phyloP scores from a whole-genome alignment of 345 rosid genomes.

The Sonneratia caseolaris region DNA sequence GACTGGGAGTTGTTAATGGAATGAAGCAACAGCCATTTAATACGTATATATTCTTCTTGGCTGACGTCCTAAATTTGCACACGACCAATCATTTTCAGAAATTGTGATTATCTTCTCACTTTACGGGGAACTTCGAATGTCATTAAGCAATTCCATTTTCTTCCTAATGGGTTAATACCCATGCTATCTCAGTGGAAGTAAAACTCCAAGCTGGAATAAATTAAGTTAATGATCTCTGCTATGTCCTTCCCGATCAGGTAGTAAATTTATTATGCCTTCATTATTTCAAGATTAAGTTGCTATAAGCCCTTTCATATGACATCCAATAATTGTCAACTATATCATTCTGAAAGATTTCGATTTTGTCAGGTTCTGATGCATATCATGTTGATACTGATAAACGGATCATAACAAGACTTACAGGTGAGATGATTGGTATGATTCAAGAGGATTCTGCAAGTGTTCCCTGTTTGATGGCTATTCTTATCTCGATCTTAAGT shows the following conservation, averaged over 20 bases:
- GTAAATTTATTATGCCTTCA: neutral
- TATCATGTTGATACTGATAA: conserved; percentile 14
- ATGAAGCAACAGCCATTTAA: neutral
- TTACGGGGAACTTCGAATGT: neutral
- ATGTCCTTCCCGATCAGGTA: neutral
- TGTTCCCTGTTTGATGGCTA: conserved; percentile 12
- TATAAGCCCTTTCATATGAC: neutral
- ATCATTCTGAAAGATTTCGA: conserved; percentile 1
- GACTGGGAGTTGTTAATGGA: neutral
- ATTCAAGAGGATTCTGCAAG: conserved; percentile 14
- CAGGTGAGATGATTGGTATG: conserved; percentile 21
- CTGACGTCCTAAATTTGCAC: neutral
- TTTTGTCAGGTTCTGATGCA: conserved; percentile 27
- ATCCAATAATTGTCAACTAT: neutral
- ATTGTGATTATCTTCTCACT: neutral
- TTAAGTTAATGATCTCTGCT: neutral
- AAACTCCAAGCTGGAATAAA: neutral
- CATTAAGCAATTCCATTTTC: neutral
- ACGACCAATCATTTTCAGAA: neutral
- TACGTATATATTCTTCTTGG: neutral
- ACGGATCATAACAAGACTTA: conserved; percentile 12
- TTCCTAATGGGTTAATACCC: neutral
- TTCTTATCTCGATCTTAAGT: conserved; percentile 10
- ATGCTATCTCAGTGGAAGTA: neutral
- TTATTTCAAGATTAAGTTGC: neutral